phyloP scores from a whole-genome alignment of 225 moss, liverwort and hornwort species.

The Bryum argenteum region DNA sequence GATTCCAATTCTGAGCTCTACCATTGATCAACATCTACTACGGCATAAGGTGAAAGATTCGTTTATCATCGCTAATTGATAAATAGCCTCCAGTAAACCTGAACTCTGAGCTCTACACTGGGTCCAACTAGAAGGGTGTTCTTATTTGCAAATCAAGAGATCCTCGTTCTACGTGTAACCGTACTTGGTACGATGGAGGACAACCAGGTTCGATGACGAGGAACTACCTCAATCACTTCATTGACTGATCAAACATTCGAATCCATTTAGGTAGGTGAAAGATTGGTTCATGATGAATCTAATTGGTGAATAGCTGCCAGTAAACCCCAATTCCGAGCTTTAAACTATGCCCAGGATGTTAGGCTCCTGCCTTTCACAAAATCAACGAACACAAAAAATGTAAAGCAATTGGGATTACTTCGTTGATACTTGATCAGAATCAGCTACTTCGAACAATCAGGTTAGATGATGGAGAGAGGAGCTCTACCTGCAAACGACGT shows the following conservation, averaged over 20 bases:
- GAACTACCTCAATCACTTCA: neutral
- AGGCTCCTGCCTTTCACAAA: neutral
- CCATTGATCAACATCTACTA: too few relatives aligned
- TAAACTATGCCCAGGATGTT: neutral
- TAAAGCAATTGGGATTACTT: neutral
- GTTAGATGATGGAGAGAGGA: neutral
- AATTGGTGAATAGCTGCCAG: neutral
- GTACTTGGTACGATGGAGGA: neutral
- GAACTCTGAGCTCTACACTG: too few relatives aligned
- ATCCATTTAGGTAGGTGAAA: too few relatives aligned
- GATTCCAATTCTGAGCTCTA: too few relatives aligned
- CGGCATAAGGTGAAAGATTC: too few relatives aligned
- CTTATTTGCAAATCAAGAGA: too few relatives aligned
- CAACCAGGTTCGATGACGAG: neutral
- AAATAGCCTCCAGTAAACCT: too few relatives aligned
- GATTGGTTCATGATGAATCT: too few relatives aligned
- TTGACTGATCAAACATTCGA: too few relatives aligned
- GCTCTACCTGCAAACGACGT: conserved; percentile 76
- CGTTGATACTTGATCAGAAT: neutral
- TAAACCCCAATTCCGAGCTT: neutral
- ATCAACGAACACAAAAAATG: neutral
- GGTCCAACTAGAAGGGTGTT: too few relatives aligned
- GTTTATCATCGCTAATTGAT: too few relatives aligned
- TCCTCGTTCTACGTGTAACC: too few relatives aligned
- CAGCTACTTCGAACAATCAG: neutral